A percentile compares a stretch with the other conserved stretches of the same genome.
Evolutionary conservation across 805 yeast species (phyloP).

Genomic region (Pichia sporocuriosa): DNA sequence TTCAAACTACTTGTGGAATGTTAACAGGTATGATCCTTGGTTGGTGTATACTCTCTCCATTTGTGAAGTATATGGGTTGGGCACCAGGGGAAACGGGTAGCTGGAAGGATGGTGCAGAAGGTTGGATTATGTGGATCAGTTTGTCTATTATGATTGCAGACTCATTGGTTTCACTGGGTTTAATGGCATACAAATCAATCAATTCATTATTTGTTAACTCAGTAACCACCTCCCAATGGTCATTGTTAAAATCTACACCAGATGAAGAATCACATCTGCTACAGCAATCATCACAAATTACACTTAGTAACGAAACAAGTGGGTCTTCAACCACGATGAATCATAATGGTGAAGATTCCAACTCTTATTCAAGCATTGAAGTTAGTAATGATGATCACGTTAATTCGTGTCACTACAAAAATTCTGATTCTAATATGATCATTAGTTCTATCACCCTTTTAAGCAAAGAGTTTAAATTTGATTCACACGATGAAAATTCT

Average conservation of each 20-base stretch:
- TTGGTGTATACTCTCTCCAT: slow-evolving; percentile 87
- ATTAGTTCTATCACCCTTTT: not conserved
- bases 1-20: slow-evolving; percentile 88
- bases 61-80: slow-evolving; percentile 68
- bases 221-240: too few relatives aligned
- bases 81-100: slow-evolving; percentile 85
- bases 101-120: slow-evolving; percentile 92
- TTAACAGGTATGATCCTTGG: slow-evolving; percentile 82
- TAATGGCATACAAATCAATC: slow-evolving; percentile 7
- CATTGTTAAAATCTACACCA: not conserved
- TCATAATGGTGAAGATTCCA: not conserved
- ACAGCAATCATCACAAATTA: not conserved
- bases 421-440: not conserved
- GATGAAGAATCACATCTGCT: not conserved
- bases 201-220: not conserved
- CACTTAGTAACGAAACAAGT: not conserved
- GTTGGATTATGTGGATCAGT: slow-evolving; percentile 95
- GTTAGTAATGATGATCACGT: too few relatives aligned
- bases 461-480: not conserved
- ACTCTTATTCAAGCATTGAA: slow-evolving; percentile 8
- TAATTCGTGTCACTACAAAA: too few relatives aligned
- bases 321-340: not conserved
- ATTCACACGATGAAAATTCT: slow-evolving; percentile 27
- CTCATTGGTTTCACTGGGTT: slow-evolving; percentile 64
- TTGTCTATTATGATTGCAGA: slow-evolving; percentile 92